Conservation (phyloP, 2,329 filamentous ascomycete species). For the Trichoderma citrinoviride region DNA sequence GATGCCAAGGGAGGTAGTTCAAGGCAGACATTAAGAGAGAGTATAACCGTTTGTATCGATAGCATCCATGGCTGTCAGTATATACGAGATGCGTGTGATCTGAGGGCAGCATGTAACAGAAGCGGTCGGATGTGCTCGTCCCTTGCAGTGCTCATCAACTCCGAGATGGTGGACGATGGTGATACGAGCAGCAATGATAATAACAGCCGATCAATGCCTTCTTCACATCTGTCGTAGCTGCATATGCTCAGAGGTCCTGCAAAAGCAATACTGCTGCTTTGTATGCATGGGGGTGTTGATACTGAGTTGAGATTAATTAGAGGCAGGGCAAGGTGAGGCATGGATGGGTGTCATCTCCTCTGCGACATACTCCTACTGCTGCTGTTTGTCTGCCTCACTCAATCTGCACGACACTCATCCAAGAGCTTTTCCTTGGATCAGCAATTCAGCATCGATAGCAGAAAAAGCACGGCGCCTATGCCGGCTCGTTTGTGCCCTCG, state of each 20-base stretch:
- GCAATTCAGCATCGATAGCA: neutral
- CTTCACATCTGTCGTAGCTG: neutral
- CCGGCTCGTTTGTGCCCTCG: too few relatives aligned
- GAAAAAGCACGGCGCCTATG: too few relatives aligned
- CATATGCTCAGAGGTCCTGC: neutral
- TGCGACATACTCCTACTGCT: too few relatives aligned
- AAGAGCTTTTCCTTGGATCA: neutral
- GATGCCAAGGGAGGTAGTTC: too few relatives aligned
- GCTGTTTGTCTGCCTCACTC: neutral
- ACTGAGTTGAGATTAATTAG: neutral
- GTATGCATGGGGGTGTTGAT: neutral
- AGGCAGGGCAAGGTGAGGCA: neutral
- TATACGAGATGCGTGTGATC: too few relatives aligned
- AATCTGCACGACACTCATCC: constrained; percentile 1
- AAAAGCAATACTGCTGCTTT: neutral
- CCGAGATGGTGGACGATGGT: neutral
- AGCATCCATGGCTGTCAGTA: too few relatives aligned
- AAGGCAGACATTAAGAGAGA: too few relatives aligned
- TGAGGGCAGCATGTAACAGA: neutral
- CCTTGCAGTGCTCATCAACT: neutral
- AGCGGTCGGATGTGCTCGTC: too few relatives aligned
- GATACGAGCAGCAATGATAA: neutral
- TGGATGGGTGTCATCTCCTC: neutral
- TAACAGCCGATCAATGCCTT: neutral
- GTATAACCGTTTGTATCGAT: too few relatives aligned